Percentiles rank a stretch among this genome's conserved stretches.
These are phyloP conservation scores for Xylaria scruposa DNA, from an alignment of 495 filamentous ascomycete species.

Conservation along the genomic window DNA sequence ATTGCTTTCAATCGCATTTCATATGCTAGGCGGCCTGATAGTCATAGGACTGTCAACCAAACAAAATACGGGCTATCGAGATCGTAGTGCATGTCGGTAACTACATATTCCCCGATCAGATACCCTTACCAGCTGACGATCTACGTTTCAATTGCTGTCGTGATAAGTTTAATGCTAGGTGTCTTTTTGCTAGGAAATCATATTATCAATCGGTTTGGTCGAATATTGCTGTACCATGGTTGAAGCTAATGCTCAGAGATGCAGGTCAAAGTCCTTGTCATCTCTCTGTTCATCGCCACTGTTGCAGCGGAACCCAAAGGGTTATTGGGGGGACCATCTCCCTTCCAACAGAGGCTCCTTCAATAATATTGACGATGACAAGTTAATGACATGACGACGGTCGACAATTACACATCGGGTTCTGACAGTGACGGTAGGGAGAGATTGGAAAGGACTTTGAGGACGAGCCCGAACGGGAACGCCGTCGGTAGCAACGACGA, in stretches of 20 bases:
- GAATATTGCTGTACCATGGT: neutral
- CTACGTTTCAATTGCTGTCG: neutral
- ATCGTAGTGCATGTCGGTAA: neutral
- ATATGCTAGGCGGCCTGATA: neutral
- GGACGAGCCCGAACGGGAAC: slow-evolving; percentile 5
- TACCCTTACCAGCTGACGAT: neutral
- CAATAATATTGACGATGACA: neutral
- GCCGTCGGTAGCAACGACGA: slow-evolving; percentile 2
- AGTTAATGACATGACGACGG: neutral
- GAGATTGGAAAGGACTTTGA: slow-evolving; percentile 7
- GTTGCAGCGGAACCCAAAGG: neutral
- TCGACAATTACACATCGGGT: neutral
- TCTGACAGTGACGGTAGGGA: neutral
- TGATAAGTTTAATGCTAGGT: neutral
- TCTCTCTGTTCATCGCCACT: slow-evolving; percentile 1
- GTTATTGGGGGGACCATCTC: no score
- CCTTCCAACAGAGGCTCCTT: neutral
- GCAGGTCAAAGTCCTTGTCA: neutral
- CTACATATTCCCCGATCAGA: neutral
- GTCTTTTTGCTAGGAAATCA: neutral
- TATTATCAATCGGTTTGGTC: neutral
- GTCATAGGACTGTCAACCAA: no score
- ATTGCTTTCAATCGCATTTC: no score
- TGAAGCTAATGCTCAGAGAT: neutral
- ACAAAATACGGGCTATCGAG: neutral